Conservation (phyloP, 805 yeast species). For the Yamadazyma tumulicola region DNA sequence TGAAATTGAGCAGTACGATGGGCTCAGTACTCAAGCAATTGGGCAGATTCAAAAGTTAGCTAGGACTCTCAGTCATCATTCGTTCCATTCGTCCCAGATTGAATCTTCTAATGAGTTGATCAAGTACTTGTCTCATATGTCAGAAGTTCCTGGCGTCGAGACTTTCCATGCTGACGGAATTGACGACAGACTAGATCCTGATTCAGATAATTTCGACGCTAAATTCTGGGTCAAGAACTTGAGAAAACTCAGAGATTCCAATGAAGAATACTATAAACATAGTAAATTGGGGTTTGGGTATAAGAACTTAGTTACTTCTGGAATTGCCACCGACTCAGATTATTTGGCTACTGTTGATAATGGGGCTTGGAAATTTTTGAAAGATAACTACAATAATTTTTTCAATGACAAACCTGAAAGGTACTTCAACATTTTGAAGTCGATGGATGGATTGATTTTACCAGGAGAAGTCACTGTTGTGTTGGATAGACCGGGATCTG, state of each 20-base stretch:
- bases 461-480: conserved; percentile 40
- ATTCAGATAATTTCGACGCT: conserved; percentile 48
- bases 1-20: conserved; percentile 20
- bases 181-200: conserved; percentile 51
- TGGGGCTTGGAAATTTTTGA: conserved; percentile 21
- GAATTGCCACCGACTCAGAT: conserved; percentile 61
- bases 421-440: conserved; percentile 24
- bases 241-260: conserved; percentile 45
- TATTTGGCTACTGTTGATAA: conserved; percentile 56
- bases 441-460: conserved; percentile 19
- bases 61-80: conserved; percentile 14
- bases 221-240: conserved; percentile 62
- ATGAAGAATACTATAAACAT: conserved; percentile 60
- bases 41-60: conserved; percentile 13
- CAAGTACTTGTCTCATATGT: conserved; percentile 37
- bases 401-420: conserved; percentile 6
- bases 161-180: conserved; percentile 23
- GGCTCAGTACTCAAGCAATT: conserved; percentile 15
- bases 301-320: conserved; percentile 52
- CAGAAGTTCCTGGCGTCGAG: conserved; percentile 43
- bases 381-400: conserved; percentile 1
- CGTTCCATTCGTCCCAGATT: conserved; percentile 5
- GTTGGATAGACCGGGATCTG: conserved; percentile 40
- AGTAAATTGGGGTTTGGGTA: conserved; percentile 53
- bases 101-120: conserved; percentile 22